A percentile compares a stretch with the other conserved stretches of the same genome.
Evolutionary conservation across 176 grass and related monocot species (phyloP).

Genomic region (Lolium multiflorum): DNA sequence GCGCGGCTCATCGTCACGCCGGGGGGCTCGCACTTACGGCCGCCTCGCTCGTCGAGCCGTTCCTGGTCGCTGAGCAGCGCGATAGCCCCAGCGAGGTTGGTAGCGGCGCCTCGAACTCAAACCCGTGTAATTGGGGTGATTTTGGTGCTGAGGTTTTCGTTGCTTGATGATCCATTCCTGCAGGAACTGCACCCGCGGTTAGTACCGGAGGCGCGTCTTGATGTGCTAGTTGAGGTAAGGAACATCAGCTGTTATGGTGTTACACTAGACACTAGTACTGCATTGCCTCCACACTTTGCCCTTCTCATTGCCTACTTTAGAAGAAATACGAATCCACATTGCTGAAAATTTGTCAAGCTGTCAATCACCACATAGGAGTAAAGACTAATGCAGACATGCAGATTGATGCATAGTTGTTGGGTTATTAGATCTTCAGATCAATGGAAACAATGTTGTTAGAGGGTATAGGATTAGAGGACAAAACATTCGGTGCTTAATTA

Average conservation of each 20-base stretch:
- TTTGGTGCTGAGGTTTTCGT: constrained; percentile 20
- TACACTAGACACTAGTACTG: background rate
- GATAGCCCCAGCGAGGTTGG: constrained; percentile 60
- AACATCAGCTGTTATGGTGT: background rate
- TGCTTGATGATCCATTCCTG: constrained; percentile 23
- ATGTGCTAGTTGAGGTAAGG: constrained; percentile 88
- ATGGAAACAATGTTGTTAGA: background rate
- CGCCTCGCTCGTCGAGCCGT: constrained; percentile 70
- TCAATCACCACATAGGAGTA: background rate
- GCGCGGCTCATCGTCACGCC: constrained; percentile 47
- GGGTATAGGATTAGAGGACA: background rate
- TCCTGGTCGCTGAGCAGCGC: constrained; percentile 73
- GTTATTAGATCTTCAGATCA: constrained; percentile 11
- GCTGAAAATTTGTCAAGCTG: constrained; percentile 2
- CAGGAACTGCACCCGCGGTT: constrained; percentile 71
- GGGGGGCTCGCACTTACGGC: constrained; percentile 67
- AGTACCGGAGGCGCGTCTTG: constrained; percentile 56
- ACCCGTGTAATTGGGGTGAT: background rate
- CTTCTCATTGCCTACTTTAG: constrained; percentile 9
- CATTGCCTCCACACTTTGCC: background rate
- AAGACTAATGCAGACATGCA: background rate
- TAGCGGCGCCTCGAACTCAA: background rate
- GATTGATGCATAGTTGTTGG: background rate
- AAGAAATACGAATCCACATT: background rate
- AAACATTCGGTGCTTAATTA: background rate